phyloP scores from a whole-genome alignment of 1,284 basidiomycete species.

The Moesziomyces sp. region DNA sequence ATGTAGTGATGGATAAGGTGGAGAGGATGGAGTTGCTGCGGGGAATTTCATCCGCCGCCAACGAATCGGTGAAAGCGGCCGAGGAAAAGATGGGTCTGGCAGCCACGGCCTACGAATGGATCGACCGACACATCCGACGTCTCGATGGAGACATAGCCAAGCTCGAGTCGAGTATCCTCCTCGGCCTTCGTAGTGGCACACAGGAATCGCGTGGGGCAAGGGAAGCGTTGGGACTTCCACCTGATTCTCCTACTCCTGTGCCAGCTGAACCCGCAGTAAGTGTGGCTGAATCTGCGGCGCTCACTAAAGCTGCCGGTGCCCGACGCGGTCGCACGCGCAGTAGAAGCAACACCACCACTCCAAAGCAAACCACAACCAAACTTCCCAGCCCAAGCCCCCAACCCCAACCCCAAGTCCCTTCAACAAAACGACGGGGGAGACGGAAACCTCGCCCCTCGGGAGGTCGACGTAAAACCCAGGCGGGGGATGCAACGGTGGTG shows the following conservation, averaged over 20 bases:
- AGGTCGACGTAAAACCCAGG: conserved; percentile 15
- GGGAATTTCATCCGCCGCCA: conserved; percentile 30
- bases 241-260: conserved; percentile 6
- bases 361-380: conserved; percentile 1
- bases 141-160: conserved; percentile 69
- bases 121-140: conserved; percentile 71
- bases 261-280: conserved; percentile 17
- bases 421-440: conserved; percentile 3
- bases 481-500: background rate
- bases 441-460: conserved; percentile 34
- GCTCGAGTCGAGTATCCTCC: conserved; percentile 56
- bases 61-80: conserved; percentile 63
- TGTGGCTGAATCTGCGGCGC: conserved; percentile 26
- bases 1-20: conserved; percentile 10
- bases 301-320: conserved; percentile 41
- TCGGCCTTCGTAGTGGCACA: conserved; percentile 53
- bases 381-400: conserved; percentile 5
- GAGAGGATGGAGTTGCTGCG: conserved; percentile 18
- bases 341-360: conserved; percentile 20
- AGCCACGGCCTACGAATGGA: conserved; percentile 70
- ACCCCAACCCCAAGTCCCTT: too few species aligned
- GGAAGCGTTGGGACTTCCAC: conserved; percentile 45
- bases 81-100: conserved; percentile 72
- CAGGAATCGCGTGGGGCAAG: conserved; percentile 46
- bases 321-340: conserved; percentile 7